Evolutionary conservation across 345 rosid genomes (phyloP).

Genomic region (Bruguiera gymnorhiza): DNA sequence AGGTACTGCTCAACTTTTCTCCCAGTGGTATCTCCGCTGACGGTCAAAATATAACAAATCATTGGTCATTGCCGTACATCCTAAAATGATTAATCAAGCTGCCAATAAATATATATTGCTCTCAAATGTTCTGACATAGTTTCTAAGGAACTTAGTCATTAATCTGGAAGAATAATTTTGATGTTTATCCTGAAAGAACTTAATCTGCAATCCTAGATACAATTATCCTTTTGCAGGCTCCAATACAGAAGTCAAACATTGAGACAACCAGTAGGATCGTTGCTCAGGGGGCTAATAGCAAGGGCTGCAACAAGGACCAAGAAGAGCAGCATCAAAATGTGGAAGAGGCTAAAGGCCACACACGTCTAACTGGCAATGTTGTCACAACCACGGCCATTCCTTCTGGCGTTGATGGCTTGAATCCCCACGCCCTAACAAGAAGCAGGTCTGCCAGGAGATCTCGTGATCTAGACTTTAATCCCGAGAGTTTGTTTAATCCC

Average conservation of each 20-base stretch:
- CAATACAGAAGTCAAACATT: conserved; percentile 33
- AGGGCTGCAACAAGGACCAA: conserved; percentile 22
- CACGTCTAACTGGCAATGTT: conserved; percentile 12
- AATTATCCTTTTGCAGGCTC: conserved; percentile 12
- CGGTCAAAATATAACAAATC: no score
- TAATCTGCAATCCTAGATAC: background rate
- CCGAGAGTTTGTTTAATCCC: conserved; percentile 47
- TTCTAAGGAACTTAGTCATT: no score
- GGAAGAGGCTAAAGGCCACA: conserved; percentile 36
- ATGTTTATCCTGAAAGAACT: no score
- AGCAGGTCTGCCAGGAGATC: conserved; percentile 76
- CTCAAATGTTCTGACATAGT: no score
- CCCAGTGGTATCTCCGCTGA: no score
- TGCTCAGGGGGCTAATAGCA: conserved; percentile 28
- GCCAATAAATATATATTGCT: no score
- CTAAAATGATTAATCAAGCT: no score
- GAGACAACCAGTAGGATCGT: conserved; percentile 24
- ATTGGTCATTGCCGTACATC: no score
- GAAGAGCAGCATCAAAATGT: conserved; percentile 32
- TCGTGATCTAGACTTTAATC: conserved; percentile 64
- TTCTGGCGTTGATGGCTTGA: conserved; percentile 28
- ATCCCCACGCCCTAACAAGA: conserved; percentile 53
- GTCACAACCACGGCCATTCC: background rate
- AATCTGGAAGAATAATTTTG: no score
- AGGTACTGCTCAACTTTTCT: conserved; percentile 25